Evolutionary conservation across 768 basidiomycete genomes (phyloP).

Genomic region (Grammothele lineata): DNA sequence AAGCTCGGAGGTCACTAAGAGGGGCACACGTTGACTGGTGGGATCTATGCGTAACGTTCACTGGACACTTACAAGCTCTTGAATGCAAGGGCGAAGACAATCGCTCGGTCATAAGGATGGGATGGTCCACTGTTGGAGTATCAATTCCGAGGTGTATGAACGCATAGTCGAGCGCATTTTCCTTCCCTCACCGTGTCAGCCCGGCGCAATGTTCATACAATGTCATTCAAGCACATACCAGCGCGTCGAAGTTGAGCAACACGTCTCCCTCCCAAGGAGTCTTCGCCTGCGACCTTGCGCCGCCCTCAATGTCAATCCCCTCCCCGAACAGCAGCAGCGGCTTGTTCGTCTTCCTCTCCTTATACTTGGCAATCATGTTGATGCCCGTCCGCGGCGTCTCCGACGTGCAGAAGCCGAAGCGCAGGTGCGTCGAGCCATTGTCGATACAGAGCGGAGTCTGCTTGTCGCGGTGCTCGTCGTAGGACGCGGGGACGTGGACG

Average conservation of each 20-base stretch:
- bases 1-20: conserved; percentile 87
- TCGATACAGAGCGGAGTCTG: conserved; percentile 77
- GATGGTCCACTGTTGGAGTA: conserved; percentile 71
- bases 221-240: conserved; percentile 55
- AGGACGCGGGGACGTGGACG: conserved; percentile 39
- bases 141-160: conserved; percentile 86
- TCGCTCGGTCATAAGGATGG: conserved; percentile 91
- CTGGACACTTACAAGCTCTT: conserved; percentile 59
- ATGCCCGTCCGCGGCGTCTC: conserved; percentile 51
- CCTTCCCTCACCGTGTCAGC: conserved; percentile 44
- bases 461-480: conserved; percentile 45
- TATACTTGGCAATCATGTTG: conserved; percentile 82
- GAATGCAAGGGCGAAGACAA: conserved; percentile 87
- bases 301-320: conserved; percentile 82
- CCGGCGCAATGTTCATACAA: too few relatives aligned
- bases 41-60: background rate
- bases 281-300: conserved; percentile 70
- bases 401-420: conserved; percentile 78
- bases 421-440: conserved; percentile 79
- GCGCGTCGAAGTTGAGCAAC: conserved; percentile 83
- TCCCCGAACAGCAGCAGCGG: conserved; percentile 86
- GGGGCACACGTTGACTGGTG: background rate
- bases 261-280: conserved; percentile 95
- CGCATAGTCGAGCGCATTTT: conserved; percentile 90
- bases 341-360: conserved; percentile 81